Percentiles rank a stretch among this genome's conserved stretches.
phyloP scores from a whole-genome alignment of 2,329 filamentous ascomycete species.

The Penicillium occitanis region DNA sequence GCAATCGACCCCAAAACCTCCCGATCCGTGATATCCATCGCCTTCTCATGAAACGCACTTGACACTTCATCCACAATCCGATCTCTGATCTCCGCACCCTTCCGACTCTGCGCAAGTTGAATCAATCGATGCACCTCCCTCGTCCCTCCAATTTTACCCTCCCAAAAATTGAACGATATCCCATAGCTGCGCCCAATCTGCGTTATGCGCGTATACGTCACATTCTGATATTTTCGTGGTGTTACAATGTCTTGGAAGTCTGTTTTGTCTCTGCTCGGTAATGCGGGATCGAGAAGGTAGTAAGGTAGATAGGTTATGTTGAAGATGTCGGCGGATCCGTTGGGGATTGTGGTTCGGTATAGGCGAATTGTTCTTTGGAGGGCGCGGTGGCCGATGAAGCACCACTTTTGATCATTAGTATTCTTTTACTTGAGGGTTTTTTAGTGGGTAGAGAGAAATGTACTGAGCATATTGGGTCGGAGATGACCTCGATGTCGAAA shows the following conservation, averaged over 20 bases:
- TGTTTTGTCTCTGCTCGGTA: constrained; percentile 7
- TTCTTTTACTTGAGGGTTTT: neutral
- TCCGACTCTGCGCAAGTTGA: constrained; percentile 13
- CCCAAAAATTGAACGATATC: constrained; percentile 12
- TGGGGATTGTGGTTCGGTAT: constrained; percentile 14
- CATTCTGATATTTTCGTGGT: neutral
- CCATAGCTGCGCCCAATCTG: constrained; percentile 16
- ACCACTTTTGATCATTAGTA: constrained; percentile 7
- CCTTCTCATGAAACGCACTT: constrained; percentile 10
- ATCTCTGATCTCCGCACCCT: neutral
- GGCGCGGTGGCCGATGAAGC: constrained; percentile 15
- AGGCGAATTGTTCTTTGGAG: constrained; percentile 9
- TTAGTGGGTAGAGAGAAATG: neutral
- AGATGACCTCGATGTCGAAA: constrained; percentile 13
- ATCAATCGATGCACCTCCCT: constrained; percentile 18
- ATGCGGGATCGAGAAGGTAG: constrained; percentile 17
- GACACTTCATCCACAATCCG: neutral
- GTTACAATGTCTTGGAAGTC: constrained; percentile 1
- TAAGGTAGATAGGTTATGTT: constrained; percentile 18
- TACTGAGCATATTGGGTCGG: constrained; percentile 18
- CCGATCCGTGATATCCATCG: constrained; percentile 16
- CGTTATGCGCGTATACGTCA: constrained; percentile 14
- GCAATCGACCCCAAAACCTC: constrained; percentile 11
- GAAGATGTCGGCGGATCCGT: constrained; percentile 18
- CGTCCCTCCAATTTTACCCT: constrained; percentile 15